Percentiles rank a stretch among this genome's conserved stretches.
Evolutionary conservation across 2,329 filamentous ascomycete genomes (phyloP).

Genomic region (Fusarium haematococcum): DNA sequence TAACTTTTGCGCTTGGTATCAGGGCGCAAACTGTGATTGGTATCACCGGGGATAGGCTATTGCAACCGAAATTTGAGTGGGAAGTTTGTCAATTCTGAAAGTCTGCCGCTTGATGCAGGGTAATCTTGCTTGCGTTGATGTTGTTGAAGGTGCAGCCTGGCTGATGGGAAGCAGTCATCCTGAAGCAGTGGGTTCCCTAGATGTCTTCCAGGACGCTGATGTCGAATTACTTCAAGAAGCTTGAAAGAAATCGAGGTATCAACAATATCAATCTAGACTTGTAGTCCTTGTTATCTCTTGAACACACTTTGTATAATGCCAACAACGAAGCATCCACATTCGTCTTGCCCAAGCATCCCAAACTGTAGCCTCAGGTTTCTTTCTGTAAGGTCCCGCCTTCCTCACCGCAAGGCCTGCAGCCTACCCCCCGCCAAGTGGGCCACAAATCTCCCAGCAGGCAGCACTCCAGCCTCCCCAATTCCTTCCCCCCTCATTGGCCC

Average conservation of each 20-base stretch:
- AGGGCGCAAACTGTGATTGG: background rate
- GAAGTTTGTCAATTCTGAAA: background rate
- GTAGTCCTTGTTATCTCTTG: background rate
- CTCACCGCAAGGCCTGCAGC: background rate
- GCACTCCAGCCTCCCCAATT: slow-evolving; percentile 6
- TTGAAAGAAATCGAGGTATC: background rate
- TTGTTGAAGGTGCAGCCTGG: background rate
- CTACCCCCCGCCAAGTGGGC: background rate
- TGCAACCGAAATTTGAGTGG: background rate
- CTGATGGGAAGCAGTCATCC: background rate
- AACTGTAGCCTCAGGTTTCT: slow-evolving; percentile 10
- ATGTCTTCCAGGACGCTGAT: background rate
- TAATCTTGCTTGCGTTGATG: background rate
- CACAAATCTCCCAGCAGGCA: slow-evolving; percentile 22
- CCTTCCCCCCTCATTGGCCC: background rate
- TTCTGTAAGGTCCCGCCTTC: background rate
- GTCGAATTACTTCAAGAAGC: background rate
- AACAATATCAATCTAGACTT: background rate
- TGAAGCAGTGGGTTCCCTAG: background rate
- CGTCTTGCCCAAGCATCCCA: background rate
- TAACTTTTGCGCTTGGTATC: background rate
- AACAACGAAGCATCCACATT: background rate
- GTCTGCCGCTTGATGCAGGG: background rate
- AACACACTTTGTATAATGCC: background rate
- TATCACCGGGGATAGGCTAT: background rate